Base-by-base conservation (phyloP, 2,329 filamentous ascomycete genomes). In the Falciphora oryzae region DNA sequence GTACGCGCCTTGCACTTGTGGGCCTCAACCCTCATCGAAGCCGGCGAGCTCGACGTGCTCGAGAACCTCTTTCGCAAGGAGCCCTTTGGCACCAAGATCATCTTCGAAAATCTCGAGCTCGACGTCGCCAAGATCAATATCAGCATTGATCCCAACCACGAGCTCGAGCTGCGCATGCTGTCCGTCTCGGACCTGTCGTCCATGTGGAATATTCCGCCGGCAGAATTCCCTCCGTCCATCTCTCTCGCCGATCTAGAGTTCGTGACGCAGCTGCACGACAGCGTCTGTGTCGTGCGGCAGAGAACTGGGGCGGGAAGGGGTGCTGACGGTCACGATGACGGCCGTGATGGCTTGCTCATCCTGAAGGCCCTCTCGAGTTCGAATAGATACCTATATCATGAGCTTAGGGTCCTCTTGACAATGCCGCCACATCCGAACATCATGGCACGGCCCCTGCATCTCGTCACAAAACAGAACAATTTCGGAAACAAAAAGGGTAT, bases 381-480 rank as follows among this genome's bases (percentile, higher is more conserved):
- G 67, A 78, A 83, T 66, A 86, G 86, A 69, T 87, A 83, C 69
- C 75, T 88, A 53, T 88, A 87, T 70, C 83, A 87, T 68, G 85
- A 88, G 72, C 76, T 88, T 25, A 81, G 81, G 64, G 79, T 81
- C 29, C 78, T 88, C 2, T 79, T 87, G 63, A 59, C 57, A 4
- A 77, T 86, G 59, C 75, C 79, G 32, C 76, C 80, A 3, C 84
- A 88, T 69, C 75, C 76, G 2, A 82, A 84, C 70, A 74, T 88
- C 65, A 80, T 87, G 61, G 73, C 78, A 29, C 75, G 75, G 11
- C 85, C 85, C 13, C 73, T 76, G 10, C 81, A 85, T 65, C 72
- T 88, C 32, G 76, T 88, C 58, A 85, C 79, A 29, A 88, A 87
- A 69, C 76, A 73, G 63, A 83, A 81, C 70, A 76, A 76, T 27